Percentiles rank a stretch among this genome's conserved stretches.
Evolutionary conservation across 179 eudicot genomes (phyloP).

Genomic region (Kewa caespitosa): DNA sequence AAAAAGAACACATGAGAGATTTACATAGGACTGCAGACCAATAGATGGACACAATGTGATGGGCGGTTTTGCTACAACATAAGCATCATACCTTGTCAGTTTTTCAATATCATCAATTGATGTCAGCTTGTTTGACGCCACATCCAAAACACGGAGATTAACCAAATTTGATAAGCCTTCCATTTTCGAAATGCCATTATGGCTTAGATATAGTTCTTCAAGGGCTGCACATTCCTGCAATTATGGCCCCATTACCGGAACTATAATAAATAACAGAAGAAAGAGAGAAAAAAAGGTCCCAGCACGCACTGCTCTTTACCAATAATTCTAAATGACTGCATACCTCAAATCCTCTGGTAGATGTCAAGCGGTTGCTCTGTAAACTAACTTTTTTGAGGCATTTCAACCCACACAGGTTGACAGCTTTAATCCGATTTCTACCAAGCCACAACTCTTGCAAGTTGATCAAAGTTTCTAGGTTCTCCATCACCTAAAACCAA

Average conservation of each 20-base stretch:
- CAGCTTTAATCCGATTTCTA: constrained; percentile 77
- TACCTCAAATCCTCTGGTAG: constrained; percentile 88
- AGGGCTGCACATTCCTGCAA: constrained; percentile 83
- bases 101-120: constrained; percentile 64
- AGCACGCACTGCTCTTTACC: background rate
- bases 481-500: constrained; percentile 75
- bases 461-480: constrained; percentile 55
- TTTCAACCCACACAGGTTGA: constrained; percentile 85
- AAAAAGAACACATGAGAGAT: no score
- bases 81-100: constrained; percentile 53
- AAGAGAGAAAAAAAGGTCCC: background rate
- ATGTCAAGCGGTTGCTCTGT: constrained; percentile 93
- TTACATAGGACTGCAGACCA: background rate
- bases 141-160: constrained; percentile 82
- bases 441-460: constrained; percentile 97
- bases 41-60: background rate
- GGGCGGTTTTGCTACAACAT: background rate
- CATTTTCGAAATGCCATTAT: constrained; percentile 88
- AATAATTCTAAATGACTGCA: constrained; percentile 1
- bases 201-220: constrained; percentile 93
- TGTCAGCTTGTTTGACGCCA: constrained; percentile 86
- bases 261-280: background rate
- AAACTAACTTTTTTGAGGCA: constrained; percentile 86
- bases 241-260: constrained; percentile 8
- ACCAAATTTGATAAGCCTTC: constrained; percentile 80